These are phyloP conservation scores for Pelargonium citronellum DNA, from an alignment of 441 rosid genomes.

Conservation along the genomic window DNA sequence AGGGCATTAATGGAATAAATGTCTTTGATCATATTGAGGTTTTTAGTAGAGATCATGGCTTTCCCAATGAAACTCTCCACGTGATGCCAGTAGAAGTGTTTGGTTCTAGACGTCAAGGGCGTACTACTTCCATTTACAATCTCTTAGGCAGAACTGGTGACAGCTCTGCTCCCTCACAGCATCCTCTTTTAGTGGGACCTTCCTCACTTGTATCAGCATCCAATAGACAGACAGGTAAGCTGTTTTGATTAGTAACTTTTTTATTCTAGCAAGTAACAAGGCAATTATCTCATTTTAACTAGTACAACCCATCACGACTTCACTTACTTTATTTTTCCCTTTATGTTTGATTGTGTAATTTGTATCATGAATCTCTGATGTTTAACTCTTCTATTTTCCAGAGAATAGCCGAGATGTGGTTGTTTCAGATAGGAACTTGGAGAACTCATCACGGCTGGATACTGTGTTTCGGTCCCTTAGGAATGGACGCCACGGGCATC, in stretches of 20 bases:
- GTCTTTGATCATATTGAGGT: conserved; percentile 94
- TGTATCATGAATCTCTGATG: conserved; percentile 15
- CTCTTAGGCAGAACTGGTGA: conserved; percentile 83
- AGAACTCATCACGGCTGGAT: conserved; percentile 59
- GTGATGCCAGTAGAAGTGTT: conserved; percentile 98
- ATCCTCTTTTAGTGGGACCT: conserved; percentile 86
- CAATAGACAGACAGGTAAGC: conserved; percentile 60
- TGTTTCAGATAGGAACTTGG: conserved; percentile 53
- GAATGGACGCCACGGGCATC: conserved; percentile 86
- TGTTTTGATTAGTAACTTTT: neutral
- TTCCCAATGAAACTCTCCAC: conserved; percentile 80
- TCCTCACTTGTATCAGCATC: conserved; percentile 36
- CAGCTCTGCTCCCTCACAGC: conserved; percentile 59
- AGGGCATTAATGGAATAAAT: conserved; percentile 90
- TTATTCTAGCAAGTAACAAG: neutral
- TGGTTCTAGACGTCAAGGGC: conserved; percentile 94
- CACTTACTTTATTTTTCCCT: neutral
- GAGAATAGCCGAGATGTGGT: conserved; percentile 48
- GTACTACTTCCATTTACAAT: conserved; percentile 92
- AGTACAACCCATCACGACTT: neutral
- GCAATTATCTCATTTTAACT: neutral
- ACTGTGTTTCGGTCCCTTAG: conserved; percentile 85
- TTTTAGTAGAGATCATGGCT: conserved; percentile 78
- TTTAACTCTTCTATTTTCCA: conserved; percentile 22
- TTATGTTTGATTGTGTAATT: conserved; percentile 11